Percentiles rank a stretch among this genome's conserved stretches.
phyloP scores from a whole-genome alignment of 768 basidiomycete genomes.

The Trametes elegans region DNA sequence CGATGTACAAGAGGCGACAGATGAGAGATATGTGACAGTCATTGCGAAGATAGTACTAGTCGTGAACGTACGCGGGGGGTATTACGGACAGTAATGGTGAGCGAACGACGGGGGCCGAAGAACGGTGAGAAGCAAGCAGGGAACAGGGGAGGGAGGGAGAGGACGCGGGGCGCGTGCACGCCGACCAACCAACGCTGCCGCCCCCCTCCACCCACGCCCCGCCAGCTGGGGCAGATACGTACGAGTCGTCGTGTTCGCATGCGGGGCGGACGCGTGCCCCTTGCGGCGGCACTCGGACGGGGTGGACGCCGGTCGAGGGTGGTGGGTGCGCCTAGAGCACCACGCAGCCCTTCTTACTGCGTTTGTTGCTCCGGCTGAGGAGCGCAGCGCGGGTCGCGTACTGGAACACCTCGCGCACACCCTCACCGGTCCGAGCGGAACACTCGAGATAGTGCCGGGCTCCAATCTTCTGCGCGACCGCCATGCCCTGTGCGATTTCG shows the following conservation, averaged over 20 bases:
- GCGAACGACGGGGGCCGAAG: slow-evolving; percentile 4
- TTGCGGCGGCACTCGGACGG: slow-evolving; percentile 6
- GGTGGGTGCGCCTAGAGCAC: slow-evolving; percentile 37
- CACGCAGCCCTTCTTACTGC: slow-evolving; percentile 43
- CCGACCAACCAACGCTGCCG: neutral
- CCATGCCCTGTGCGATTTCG: slow-evolving; percentile 94
- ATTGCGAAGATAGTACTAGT: slow-evolving; percentile 29
- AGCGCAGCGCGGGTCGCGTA: slow-evolving; percentile 93
- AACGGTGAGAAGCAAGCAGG: neutral
- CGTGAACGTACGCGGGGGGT: slow-evolving; percentile 25
- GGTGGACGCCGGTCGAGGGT: neutral
- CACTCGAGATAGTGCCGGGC: slow-evolving; percentile 98
- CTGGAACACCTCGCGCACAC: slow-evolving; percentile 98
- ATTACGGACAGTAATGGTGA: slow-evolving; percentile 22
- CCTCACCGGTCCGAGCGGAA: slow-evolving; percentile 93
- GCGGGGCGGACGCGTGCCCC: neutral
- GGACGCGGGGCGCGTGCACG: neutral
- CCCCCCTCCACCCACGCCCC: neutral
- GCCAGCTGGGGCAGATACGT: neutral
- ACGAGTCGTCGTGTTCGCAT: too few species aligned
- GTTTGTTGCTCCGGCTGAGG: slow-evolving; percentile 53
- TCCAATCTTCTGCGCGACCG: slow-evolving; percentile 93
- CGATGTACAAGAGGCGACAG: slow-evolving; percentile 24
- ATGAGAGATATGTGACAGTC: slow-evolving; percentile 27
- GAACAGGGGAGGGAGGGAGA: neutral